A percentile compares a stretch with the other conserved stretches of the same genome.
phyloP scores from a whole-genome alignment of 148 eudicot species.

The Diospyros kaki region DNA sequence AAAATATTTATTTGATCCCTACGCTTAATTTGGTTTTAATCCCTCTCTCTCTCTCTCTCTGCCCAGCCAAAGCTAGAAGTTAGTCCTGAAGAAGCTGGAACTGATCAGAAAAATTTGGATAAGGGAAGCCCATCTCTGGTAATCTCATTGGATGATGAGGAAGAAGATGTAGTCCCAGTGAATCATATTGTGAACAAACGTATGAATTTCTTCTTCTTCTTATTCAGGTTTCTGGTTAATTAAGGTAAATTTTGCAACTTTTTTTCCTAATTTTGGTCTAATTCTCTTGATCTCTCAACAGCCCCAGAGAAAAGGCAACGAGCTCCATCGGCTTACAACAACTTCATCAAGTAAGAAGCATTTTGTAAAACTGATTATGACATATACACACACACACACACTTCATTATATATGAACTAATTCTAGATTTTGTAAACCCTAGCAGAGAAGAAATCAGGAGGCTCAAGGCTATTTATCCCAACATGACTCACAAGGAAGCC shows the following conservation, averaged over 20 bases:
- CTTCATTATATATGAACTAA: background rate
- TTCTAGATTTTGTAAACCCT: background rate
- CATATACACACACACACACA: background rate
- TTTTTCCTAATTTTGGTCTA: background rate
- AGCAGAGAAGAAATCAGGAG: conserved; percentile 83
- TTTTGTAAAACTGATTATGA: background rate
- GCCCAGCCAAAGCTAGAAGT: too few species aligned
- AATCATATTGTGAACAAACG: conserved; percentile 67
- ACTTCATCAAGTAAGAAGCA: conserved; percentile 71
- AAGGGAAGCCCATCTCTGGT: conserved; percentile 34
- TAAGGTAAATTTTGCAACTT: background rate
- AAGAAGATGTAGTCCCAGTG: conserved; percentile 26
- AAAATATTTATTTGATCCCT: background rate
- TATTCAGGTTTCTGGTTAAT: background rate
- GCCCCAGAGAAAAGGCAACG: conserved; percentile 90
- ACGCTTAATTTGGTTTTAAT: too few species aligned
- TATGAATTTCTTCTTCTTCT: conserved; percentile 12
- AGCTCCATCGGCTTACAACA: conserved; percentile 84
- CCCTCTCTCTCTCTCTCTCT: too few species aligned
- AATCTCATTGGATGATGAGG: conserved; percentile 52
- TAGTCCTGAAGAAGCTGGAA: conserved; percentile 28
- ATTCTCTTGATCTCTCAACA: conserved; percentile 21
- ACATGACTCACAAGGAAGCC: conserved; percentile 90
- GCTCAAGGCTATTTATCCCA: conserved; percentile 63
- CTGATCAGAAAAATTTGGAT: conserved; percentile 17